Evolutionary conservation across 2,329 filamentous ascomycete species (phyloP).

Genomic region (Podosphaera xanthii): DNA sequence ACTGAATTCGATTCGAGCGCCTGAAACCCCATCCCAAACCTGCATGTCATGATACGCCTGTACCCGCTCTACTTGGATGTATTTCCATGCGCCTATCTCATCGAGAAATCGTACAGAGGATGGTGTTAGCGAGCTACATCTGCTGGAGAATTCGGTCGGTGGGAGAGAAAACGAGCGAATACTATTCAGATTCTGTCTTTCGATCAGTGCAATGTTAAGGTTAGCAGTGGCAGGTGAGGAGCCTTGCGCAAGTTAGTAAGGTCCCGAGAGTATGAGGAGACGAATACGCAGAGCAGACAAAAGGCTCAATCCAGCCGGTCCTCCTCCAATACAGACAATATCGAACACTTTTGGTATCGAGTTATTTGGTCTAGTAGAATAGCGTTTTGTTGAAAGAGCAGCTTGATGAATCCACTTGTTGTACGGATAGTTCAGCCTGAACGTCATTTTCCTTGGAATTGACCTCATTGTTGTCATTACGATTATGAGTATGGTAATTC

Average conservation of each 20-base stretch:
- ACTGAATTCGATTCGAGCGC: constrained; percentile 73
- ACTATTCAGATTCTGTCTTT: constrained; percentile 64
- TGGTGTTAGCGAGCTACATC: constrained; percentile 85
- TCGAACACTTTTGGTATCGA: constrained; percentile 14
- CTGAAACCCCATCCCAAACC: constrained; percentile 89
- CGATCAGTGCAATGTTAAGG: constrained; percentile 70
- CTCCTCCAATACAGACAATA: constrained; percentile 17
- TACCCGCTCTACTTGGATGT: constrained; percentile 48
- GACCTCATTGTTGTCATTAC: no score
- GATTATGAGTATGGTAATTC: no score
- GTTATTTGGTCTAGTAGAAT: constrained; percentile 6
- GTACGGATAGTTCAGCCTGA: no score
- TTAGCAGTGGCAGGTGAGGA: constrained; percentile 51
- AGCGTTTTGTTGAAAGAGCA: constrained; percentile 8
- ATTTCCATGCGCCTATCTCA: constrained; percentile 63
- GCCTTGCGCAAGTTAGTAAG: constrained; percentile 23
- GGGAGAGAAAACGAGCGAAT: constrained; percentile 43
- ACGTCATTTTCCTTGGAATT: no score
- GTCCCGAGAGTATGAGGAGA: neutral
- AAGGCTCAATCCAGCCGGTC: constrained; percentile 50
- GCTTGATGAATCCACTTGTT: constrained; percentile 9
- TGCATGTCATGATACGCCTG: constrained; percentile 92
- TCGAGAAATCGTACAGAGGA: constrained; percentile 65
- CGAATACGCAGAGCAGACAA: constrained; percentile 49
- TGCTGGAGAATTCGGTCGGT: constrained; percentile 59